A percentile compares a stretch with the other conserved stretches of the same genome.
Evolutionary conservation across 805 yeast species (phyloP).

Genomic region (Pichia kluyveri): DNA sequence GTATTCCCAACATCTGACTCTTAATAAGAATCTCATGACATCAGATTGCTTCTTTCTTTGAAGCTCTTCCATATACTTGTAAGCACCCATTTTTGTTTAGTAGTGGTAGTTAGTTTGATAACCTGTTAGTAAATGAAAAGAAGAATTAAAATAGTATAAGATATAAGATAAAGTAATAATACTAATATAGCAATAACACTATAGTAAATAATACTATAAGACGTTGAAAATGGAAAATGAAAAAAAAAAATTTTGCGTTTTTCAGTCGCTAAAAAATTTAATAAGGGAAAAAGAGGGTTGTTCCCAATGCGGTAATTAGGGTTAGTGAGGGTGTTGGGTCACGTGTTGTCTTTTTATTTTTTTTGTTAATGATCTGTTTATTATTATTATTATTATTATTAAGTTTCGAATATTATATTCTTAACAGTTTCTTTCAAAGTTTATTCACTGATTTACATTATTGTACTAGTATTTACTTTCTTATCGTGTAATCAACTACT

Average conservation of each 20-base stretch:
- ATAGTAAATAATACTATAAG: neutral
- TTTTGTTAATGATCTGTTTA: too few relatives aligned
- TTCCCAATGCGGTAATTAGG: neutral
- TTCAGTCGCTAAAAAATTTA: neutral
- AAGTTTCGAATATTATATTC: too few relatives aligned
- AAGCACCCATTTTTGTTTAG: slow-evolving; percentile 82
- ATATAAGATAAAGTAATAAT: neutral
- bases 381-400: too few relatives aligned
- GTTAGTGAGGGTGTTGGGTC: neutral
- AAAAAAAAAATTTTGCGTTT: neutral
- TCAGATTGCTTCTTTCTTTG: slow-evolving; percentile 99
- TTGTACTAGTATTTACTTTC: too few relatives aligned
- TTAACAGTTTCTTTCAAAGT: too few relatives aligned
- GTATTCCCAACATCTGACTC: slow-evolving; percentile 99
- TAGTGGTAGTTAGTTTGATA: slow-evolving; percentile 1
- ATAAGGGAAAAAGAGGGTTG: neutral
- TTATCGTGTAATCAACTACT: neutral
- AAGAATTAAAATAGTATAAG: neutral
- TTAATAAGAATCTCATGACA: slow-evolving; percentile 95
- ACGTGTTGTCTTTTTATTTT: too few relatives aligned
- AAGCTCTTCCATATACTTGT: slow-evolving; percentile 98
- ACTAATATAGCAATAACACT: neutral
- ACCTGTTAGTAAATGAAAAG: neutral
- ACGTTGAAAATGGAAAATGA: neutral
- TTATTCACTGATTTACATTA: too few relatives aligned